phyloP scores from a whole-genome alignment of 352 stramenopile species.

The Phytopythium montanum region DNA sequence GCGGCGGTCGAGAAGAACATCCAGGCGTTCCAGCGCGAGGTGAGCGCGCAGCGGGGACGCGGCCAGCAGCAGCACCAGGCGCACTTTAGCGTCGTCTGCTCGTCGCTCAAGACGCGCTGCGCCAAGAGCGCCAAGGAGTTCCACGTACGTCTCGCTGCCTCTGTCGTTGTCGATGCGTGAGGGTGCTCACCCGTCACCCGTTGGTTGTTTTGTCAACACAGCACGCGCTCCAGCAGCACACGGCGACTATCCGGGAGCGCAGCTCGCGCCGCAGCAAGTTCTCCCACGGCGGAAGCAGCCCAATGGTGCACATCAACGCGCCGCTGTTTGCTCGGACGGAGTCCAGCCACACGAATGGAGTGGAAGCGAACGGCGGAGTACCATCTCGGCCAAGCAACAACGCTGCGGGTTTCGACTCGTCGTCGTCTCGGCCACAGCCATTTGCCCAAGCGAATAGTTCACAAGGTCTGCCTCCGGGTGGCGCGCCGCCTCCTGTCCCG shows the following conservation, averaged over 20 bases:
- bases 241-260: constrained; percentile 62
- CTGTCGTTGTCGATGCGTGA: not conserved
- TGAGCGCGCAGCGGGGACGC: constrained; percentile 43
- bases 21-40: constrained; percentile 5
- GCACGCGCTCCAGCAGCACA: constrained; percentile 65
- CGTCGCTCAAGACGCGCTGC: constrained; percentile 76
- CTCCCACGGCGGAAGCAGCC: constrained; percentile 59
- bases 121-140: constrained; percentile 80
- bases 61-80: constrained; percentile 70
- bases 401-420: too few species aligned
- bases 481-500: not conserved
- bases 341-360: constrained; percentile 1
- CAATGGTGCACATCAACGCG: constrained; percentile 79
- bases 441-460: not conserved
- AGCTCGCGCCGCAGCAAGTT: constrained; percentile 81
- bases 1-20: constrained; percentile 30
- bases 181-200: constrained; percentile 7
- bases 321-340: constrained; percentile 64
- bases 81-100: constrained; percentile 78
- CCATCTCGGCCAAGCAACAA: not conserved
- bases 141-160: constrained; percentile 38
- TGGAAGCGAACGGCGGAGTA: not conserved
- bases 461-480: not conserved
- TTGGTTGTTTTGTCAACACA: constrained; percentile 21
- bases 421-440: not conserved